A percentile compares a stretch with the other conserved stretches of the same genome.
Conservation (phyloP, 768 basidiomycete genomes). For the Pleurotus eryngii region DNA sequence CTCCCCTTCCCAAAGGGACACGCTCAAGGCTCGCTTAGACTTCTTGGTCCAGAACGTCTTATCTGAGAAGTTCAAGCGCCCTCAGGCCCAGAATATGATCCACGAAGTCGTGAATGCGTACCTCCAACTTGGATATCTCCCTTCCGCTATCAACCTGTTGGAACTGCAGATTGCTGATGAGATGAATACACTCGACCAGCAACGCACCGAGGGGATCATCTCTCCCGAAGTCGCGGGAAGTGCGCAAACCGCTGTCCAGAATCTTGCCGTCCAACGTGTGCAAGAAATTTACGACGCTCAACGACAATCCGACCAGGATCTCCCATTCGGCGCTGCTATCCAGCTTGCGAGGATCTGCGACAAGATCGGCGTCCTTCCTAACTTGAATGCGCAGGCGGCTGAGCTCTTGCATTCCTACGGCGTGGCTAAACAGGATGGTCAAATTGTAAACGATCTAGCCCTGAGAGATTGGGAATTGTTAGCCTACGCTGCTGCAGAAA, state of each 20-base stretch:
- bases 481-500: constrained; percentile 35
- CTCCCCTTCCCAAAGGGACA: neutral
- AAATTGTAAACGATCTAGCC: constrained; percentile 27
- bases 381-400: constrained; percentile 28
- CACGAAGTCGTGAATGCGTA: neutral
- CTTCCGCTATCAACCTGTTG: neutral
- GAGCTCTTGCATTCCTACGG: constrained; percentile 45
- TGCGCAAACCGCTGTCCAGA: neutral
- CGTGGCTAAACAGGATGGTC: constrained; percentile 23
- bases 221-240: neutral
- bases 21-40: constrained; percentile 7
- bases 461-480: constrained; percentile 45
- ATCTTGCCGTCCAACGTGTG: neutral
- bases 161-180: neutral
- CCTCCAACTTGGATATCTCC: neutral
- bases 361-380: constrained; percentile 28
- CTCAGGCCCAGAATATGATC: neutral
- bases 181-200: neutral
- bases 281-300: neutral
- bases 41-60: neutral
- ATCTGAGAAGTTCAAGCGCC: neutral
- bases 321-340: constrained; percentile 27
- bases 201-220: neutral
- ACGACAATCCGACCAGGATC: neutral
- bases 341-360: constrained; percentile 31